Base-by-base conservation (phyloP, 768 basidiomycete genomes). In the Agaricus blazei region DNA sequence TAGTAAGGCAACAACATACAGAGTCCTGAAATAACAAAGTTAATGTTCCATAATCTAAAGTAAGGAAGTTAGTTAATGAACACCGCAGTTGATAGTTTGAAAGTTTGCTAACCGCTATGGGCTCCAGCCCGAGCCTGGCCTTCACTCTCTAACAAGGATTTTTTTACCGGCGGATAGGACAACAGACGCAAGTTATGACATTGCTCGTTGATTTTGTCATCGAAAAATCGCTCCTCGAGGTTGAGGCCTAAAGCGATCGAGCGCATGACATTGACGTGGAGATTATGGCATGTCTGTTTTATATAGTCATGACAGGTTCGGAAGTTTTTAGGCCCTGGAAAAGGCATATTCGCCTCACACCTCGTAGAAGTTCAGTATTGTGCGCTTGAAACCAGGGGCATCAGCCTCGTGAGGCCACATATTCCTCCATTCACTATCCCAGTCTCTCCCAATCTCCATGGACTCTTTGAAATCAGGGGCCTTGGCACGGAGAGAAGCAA, bases 401-500 rank as follows among this genome's bases (percentile, higher is more conserved):
- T 83, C 77, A 2, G 58, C 63, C 62, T 89, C 83, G 42, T 72
- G 69, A 3, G 88, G 91, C 92, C 93, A 94, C 60, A 78, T 77
- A 66, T 95, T 95, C 57, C 80, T 83, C 85, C 86, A 90, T 38
- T 70, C 75, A 14, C 78, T 72, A 60, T 89, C 90, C 83, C 87
- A 88, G 56, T 95, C 90, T 26, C 87, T 78, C 29, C 93, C 91
- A 44, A 95, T 93, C 67, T 95, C 92, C 84, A 94, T 91, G 7
- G 83, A 75, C 68, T 94, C 91, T 68, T 92, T 91, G 70, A 71
- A 83, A 65, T 92, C 91, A 0, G 92, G 91, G 0, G 91, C 83
- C 57, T 82, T 83, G 56, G 71, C 74, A n/a, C 92, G 83, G 23
- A 93, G 71, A 43, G 76, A 68, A 44, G 84, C 85, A 60, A 94